Conservation (phyloP, 768 basidiomycete species). For the Leccinum fibrillosum region DNA sequence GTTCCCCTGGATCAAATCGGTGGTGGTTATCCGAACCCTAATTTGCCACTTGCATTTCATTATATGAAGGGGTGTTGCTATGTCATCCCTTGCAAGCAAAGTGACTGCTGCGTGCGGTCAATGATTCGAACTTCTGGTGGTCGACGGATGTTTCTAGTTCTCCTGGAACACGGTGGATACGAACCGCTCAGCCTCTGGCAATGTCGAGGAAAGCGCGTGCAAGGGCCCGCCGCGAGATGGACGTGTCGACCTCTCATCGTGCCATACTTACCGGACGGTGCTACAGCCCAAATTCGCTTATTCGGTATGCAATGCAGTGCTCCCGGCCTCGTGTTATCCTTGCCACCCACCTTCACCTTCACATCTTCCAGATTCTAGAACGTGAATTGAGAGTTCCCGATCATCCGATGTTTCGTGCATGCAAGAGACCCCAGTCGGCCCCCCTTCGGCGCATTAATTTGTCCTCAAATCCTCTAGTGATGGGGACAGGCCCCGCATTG, state of each 20-base stretch:
- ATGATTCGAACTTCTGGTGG: slow-evolving; percentile 6
- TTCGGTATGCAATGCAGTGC: slow-evolving; percentile 20
- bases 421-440: slow-evolving; percentile 18
- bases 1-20: slow-evolving; percentile 14
- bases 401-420: slow-evolving; percentile 18
- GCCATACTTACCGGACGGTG: slow-evolving; percentile 4
- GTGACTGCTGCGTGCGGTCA: slow-evolving; percentile 8
- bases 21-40: slow-evolving; percentile 23
- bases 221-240: slow-evolving; percentile 12
- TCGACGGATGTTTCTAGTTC: slow-evolving; percentile 9
- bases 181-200: slow-evolving; percentile 2
- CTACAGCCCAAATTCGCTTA: slow-evolving; percentile 17
- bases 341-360: slow-evolving; percentile 25
- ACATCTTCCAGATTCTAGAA: slow-evolving; percentile 22
- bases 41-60: slow-evolving; percentile 15
- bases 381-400: slow-evolving; percentile 17
- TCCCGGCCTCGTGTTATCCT: slow-evolving; percentile 28
- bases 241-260: slow-evolving; percentile 17
- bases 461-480: not conserved
- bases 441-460: not conserved
- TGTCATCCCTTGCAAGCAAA: slow-evolving; percentile 11
- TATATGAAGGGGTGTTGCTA: slow-evolving; percentile 18
- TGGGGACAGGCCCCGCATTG: not conserved
- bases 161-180: slow-evolving; percentile 10
- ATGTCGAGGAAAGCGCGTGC: slow-evolving; percentile 14